Evolutionary conservation across 768 basidiomycete genomes (phyloP).

Genomic region (Panus rudis): DNA sequence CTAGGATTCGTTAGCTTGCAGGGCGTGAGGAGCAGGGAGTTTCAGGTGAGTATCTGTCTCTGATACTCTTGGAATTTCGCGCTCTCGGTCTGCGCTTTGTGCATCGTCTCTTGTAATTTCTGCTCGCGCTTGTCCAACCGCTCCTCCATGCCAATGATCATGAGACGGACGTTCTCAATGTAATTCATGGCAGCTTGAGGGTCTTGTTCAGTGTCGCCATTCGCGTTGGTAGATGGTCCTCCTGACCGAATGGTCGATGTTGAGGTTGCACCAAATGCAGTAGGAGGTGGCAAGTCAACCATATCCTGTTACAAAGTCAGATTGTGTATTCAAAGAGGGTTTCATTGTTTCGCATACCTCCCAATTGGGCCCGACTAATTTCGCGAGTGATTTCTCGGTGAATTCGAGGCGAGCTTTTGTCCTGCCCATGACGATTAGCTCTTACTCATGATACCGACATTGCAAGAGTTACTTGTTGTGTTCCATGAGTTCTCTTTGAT

Average conservation of each 20-base stretch:
- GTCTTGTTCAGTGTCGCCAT: slow-evolving; percentile 6
- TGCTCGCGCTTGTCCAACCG: slow-evolving; percentile 57
- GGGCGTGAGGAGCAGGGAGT: too few species aligned
- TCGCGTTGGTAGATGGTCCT: neutral
- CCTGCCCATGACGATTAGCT: too few species aligned
- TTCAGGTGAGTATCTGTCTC: too few species aligned
- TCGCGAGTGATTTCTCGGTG: slow-evolving; percentile 65
- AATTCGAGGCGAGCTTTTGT: slow-evolving; percentile 66
- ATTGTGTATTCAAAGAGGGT: neutral
- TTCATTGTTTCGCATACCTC: slow-evolving; percentile 40
- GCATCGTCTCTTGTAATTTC: slow-evolving; percentile 50
- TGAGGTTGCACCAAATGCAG: neutral
- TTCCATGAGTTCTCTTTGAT: slow-evolving; percentile 47
- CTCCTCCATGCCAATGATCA: slow-evolving; percentile 74
- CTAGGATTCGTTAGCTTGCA: too few species aligned
- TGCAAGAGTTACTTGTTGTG: neutral
- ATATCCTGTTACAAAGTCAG: neutral
- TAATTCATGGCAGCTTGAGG: slow-evolving; percentile 45
- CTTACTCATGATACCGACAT: neutral
- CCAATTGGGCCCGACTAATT: slow-evolving; percentile 76
- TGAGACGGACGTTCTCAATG: slow-evolving; percentile 59
- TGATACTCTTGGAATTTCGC: slow-evolving; percentile 43
- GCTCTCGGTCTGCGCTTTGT: slow-evolving; percentile 55
- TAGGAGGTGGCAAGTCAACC: slow-evolving; percentile 9
- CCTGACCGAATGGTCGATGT: neutral